Evolutionary conservation across 192 early-diverging fungal genomes (phyloP).

Genomic region (Mortierella hygrophila): DNA sequence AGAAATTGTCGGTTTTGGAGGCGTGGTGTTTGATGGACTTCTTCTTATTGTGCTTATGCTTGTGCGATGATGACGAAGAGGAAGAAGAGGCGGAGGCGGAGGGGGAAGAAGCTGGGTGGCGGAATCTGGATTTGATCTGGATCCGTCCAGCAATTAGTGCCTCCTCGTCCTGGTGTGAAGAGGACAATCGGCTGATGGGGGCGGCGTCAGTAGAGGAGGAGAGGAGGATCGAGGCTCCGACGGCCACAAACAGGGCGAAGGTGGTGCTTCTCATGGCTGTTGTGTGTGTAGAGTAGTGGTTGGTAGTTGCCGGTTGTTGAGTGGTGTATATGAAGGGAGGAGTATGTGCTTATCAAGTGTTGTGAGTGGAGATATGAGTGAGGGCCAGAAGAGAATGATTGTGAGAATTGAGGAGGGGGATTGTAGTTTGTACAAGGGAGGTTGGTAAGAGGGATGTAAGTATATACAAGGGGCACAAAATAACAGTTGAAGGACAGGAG

Average conservation of each 20-base stretch:
- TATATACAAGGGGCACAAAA: neutral
- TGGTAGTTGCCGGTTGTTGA: neutral
- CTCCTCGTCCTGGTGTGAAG: neutral
- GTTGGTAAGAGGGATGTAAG: neutral
- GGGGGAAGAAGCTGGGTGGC: neutral
- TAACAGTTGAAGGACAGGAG: too few species aligned
- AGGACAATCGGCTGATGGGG: slow-evolving; percentile 6
- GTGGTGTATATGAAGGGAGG: neutral
- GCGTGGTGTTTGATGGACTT: neutral
- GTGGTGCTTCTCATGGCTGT: slow-evolving; percentile 23
- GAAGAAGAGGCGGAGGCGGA: slow-evolving; percentile 1
- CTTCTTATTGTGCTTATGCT: neutral
- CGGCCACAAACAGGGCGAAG: slow-evolving; percentile 4
- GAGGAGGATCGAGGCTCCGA: slow-evolving; percentile 17
- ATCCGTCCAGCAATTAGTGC: neutral
- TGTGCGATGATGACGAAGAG: neutral
- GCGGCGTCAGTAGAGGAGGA: slow-evolving; percentile 15
- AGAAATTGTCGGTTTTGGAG: neutral
- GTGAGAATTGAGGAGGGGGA: neutral
- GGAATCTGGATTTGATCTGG: slow-evolving; percentile 12
- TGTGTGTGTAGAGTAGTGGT: neutral
- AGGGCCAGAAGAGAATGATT: neutral
- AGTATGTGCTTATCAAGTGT: neutral
- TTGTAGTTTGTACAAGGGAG: neutral
- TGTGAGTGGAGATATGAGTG: neutral